Conservation (phyloP, 306 rosid species). For the Sindora glabra region DNA sequence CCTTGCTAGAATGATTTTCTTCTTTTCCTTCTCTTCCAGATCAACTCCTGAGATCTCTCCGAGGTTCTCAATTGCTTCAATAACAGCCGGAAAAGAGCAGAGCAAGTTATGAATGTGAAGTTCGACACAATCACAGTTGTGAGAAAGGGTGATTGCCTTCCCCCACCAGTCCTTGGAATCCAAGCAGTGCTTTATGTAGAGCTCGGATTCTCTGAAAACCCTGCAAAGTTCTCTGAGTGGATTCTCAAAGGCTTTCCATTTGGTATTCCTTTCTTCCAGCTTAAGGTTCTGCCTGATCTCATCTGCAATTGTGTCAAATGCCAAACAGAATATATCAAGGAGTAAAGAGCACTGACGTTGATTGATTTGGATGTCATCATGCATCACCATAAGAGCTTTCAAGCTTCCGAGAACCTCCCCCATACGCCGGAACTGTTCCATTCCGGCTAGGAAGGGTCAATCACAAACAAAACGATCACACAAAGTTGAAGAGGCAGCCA, state of each 20-base stretch:
- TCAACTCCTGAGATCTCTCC: conserved; percentile 69
- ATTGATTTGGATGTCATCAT: conserved; percentile 71
- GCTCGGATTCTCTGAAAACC: conserved; percentile 75
- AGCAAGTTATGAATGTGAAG: conserved; percentile 76
- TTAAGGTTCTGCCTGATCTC: conserved; percentile 67
- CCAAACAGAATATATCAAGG: conserved; percentile 49
- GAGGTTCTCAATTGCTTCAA: conserved; percentile 72
- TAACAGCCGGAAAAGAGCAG: conserved; percentile 60
- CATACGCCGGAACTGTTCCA: conserved; percentile 96
- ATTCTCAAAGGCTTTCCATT: conserved; percentile 81
- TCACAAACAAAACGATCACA: too few relatives aligned
- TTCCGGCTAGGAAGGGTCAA: conserved; percentile 41
- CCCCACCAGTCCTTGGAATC: conserved; percentile 77
- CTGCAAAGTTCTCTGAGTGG: conserved; percentile 66
- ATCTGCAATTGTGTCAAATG: conserved; percentile 68
- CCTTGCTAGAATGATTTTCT: conserved; percentile 39
- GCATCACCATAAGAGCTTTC: conserved; percentile 74
- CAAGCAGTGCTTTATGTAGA: conserved; percentile 59
- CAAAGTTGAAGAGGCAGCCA: too few relatives aligned
- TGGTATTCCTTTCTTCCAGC: conserved; percentile 60
- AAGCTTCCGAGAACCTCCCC: conserved; percentile 93
- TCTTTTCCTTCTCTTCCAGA: conserved; percentile 64
- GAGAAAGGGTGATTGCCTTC: conserved; percentile 51
- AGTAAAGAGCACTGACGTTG: conserved; percentile 62
- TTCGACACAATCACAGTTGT: conserved; percentile 61